Conservation (phyloP, 768 basidiomycete species). For the Suillus cothurnatus region DNA sequence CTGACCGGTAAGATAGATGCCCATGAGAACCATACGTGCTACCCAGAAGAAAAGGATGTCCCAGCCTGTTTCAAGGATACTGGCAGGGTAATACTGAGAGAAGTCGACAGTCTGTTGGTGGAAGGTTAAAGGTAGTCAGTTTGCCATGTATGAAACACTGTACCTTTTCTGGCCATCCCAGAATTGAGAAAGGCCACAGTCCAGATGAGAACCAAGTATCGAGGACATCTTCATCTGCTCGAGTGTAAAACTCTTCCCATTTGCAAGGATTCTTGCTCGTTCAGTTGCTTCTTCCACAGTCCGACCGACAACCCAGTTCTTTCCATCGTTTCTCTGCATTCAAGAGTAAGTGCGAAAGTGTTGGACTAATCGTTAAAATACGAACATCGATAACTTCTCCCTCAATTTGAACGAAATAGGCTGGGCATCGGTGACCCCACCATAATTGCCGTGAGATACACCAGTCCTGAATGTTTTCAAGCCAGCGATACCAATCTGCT, state of each 20-base stretch:
- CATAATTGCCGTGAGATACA: slow-evolving; percentile 98
- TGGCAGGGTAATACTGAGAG: slow-evolving; percentile 82
- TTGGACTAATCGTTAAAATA: slow-evolving; percentile 5
- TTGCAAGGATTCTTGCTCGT: slow-evolving; percentile 70
- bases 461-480: slow-evolving; percentile 97
- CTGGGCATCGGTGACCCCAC: slow-evolving; percentile 98
- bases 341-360: background rate
- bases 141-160: background rate
- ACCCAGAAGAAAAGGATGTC: slow-evolving; percentile 99
- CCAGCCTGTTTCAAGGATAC: slow-evolving; percentile 97
- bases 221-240: slow-evolving; percentile 96
- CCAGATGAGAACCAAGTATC: slow-evolving; percentile 99
- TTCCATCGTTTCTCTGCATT: slow-evolving; percentile 62
- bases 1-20: slow-evolving; percentile 82
- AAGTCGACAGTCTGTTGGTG: slow-evolving; percentile 69
- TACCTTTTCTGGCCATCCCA: slow-evolving; percentile 97
- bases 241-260: slow-evolving; percentile 67
- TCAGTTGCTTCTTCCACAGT: slow-evolving; percentile 74
- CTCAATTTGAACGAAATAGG: slow-evolving; percentile 88
- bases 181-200: slow-evolving; percentile 95
- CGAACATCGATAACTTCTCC: slow-evolving; percentile 70
- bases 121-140: slow-evolving; percentile 10
- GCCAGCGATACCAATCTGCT: slow-evolving; percentile 95
- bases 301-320: slow-evolving; percentile 91
- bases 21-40: slow-evolving; percentile 95